Evolutionary conservation across 2,329 filamentous ascomycete genomes (phyloP).

Genomic region (Myriosclerotinia duriaeana): DNA sequence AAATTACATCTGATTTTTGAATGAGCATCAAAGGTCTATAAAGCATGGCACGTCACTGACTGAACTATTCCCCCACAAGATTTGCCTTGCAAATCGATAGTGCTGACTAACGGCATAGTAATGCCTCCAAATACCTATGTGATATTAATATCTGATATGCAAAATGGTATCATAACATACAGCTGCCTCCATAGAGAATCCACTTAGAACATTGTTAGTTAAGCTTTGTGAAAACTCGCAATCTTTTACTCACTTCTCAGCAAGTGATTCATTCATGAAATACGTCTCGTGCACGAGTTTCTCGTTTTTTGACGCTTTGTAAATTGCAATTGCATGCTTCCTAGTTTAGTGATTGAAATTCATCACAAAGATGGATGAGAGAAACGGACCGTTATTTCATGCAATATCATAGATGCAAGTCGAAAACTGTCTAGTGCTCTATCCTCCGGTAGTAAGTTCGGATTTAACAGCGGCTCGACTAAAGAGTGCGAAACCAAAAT

Average conservation of each 20-base stretch:
- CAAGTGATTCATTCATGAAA: constrained; percentile 2
- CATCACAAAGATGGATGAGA: no score
- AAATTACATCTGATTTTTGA: not conserved
- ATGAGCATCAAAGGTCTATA: not conserved
- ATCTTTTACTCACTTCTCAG: constrained; percentile 1
- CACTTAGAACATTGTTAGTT: not conserved
- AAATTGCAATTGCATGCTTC: constrained; percentile 1
- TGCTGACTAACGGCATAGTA: not conserved
- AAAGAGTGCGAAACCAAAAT: not conserved
- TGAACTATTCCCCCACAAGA: not conserved
- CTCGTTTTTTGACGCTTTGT: no score
- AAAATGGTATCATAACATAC: not conserved
- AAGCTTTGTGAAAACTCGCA: not conserved
- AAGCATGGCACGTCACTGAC: not conserved
- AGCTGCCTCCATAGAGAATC: constrained; percentile 4
- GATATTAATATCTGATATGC: not conserved
- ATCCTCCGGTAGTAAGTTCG: constrained; percentile 1
- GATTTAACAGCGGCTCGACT: not conserved
- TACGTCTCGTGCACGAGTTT: not conserved
- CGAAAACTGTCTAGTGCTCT: not conserved
- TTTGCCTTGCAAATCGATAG: not conserved
- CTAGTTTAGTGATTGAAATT: not conserved
- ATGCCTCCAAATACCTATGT: constrained; percentile 2
- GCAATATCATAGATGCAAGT: not conserved
- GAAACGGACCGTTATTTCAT: not conserved